Evolutionary conservation across 192 early-diverging fungal species (phyloP).

Genomic region (Linnemannia elongata): DNA sequence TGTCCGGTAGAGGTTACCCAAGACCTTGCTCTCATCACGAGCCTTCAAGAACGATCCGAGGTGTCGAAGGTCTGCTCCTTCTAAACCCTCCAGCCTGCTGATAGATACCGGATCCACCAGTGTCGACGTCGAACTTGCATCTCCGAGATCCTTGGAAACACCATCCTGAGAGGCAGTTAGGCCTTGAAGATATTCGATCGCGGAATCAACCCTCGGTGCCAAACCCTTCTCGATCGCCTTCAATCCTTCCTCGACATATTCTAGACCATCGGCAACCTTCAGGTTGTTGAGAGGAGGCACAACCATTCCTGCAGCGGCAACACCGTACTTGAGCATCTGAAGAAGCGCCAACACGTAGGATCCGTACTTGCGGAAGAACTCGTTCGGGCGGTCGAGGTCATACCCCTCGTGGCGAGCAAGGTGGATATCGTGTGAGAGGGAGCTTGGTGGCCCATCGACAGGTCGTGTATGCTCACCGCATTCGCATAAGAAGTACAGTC

Average conservation of each 20-base stretch:
- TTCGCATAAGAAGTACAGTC: conserved; percentile 19
- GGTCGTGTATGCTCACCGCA: conserved; percentile 19
- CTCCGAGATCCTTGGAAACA: not conserved
- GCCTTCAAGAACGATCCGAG: conserved; percentile 14
- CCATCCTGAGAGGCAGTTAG: not conserved
- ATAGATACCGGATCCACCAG: not conserved
- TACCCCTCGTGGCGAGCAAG: conserved; percentile 27
- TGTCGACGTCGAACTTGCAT: too few relatives aligned
- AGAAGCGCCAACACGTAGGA: conserved; percentile 10
- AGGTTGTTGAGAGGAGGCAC: not conserved
- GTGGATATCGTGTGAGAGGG: conserved; percentile 10
- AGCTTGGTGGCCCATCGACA: not conserved
- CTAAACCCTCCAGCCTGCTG: not conserved
- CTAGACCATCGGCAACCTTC: not conserved
- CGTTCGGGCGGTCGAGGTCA: not conserved
- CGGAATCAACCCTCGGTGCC: not conserved
- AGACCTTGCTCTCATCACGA: not conserved
- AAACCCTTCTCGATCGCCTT: not conserved
- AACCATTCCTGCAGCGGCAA: not conserved
- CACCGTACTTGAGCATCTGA: conserved; percentile 19
- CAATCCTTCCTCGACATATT: not conserved
- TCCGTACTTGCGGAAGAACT: conserved; percentile 30
- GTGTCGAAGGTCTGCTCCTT: conserved; percentile 24
- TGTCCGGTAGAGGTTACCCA: conserved; percentile 18
- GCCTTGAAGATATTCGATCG: not conserved